Percentiles rank a stretch among this genome's conserved stretches.
Conservation (phyloP, 768 basidiomycete species). For the Steccherinum ochraceum region DNA sequence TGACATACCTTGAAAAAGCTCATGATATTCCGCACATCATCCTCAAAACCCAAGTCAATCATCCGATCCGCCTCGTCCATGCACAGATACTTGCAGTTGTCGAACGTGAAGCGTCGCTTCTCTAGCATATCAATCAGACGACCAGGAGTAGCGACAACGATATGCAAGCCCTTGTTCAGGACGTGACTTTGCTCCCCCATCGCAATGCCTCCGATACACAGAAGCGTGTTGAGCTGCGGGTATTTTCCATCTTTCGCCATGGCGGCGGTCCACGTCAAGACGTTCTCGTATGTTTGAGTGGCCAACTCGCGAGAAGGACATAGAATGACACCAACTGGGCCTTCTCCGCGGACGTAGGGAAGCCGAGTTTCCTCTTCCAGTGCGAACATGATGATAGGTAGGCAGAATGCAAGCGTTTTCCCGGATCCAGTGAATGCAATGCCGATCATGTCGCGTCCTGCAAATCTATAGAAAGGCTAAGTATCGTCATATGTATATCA, state of each 20-base stretch:
- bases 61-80: conserved; percentile 99
- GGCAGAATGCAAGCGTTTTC: conserved; percentile 96
- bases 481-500: background rate
- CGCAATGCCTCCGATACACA: conserved; percentile 97
- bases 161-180: conserved; percentile 85
- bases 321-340: conserved; percentile 92
- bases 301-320: conserved; percentile 98
- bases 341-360: conserved; percentile 89
- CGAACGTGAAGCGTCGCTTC: conserved; percentile 88
- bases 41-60: conserved; percentile 99
- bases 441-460: conserved; percentile 96
- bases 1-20: conserved; percentile 89
- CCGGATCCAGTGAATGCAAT: conserved; percentile 99
- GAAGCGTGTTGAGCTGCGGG: conserved; percentile 78
- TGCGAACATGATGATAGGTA: conserved; percentile 96
- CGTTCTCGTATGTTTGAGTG: conserved; percentile 94
- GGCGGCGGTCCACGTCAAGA: conserved; percentile 78
- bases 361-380: conserved; percentile 90
- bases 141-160: conserved; percentile 96
- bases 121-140: conserved; percentile 97
- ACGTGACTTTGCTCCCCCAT: conserved; percentile 97
- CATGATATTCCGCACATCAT: conserved; percentile 98
- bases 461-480: conserved; percentile 48
- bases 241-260: conserved; percentile 77
- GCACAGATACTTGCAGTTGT: conserved; percentile 91